Evolutionary conservation across 495 filamentous ascomycete genomes (phyloP).

Genomic region (Hypoxylon subgilvum): DNA sequence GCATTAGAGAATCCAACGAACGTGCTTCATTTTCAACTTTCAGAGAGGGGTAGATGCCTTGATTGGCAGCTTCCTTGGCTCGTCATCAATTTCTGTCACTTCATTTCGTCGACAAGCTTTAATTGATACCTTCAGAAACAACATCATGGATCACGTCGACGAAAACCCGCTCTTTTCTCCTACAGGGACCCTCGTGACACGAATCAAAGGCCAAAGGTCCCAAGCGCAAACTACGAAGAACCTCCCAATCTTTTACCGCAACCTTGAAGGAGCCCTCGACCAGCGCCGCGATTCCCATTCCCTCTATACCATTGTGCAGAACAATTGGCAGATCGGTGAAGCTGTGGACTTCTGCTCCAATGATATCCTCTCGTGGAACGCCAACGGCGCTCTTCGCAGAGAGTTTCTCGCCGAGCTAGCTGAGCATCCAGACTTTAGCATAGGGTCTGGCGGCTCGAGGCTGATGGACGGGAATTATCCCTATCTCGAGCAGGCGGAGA

Average conservation of each 20-base stretch:
- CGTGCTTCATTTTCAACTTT: too few species aligned
- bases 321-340: conserved; percentile 20
- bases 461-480: conserved; percentile 63
- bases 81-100: too few species aligned
- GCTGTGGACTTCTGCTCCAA: conserved; percentile 54
- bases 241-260: conserved; percentile 39
- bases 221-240: conserved; percentile 35
- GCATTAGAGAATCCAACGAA: too few species aligned
- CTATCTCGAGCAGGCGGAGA: conserved; percentile 64
- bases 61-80: too few species aligned
- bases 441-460: conserved; percentile 50
- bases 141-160: too few species aligned
- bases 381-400: conserved; percentile 29
- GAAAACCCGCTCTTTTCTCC: too few species aligned
- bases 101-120: too few species aligned
- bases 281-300: conserved; percentile 25
- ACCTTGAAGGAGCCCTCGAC: conserved; percentile 44
- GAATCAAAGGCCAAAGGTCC: conserved; percentile 28
- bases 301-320: conserved; percentile 15
- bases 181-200: conserved; percentile 12
- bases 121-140: too few species aligned
- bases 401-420: conserved; percentile 48
- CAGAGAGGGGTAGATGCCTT: too few species aligned
- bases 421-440: conserved; percentile 23
- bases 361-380: conserved; percentile 51